Conservation (phyloP, 306 rosid species). For the Fragaria ananassa region DNA sequence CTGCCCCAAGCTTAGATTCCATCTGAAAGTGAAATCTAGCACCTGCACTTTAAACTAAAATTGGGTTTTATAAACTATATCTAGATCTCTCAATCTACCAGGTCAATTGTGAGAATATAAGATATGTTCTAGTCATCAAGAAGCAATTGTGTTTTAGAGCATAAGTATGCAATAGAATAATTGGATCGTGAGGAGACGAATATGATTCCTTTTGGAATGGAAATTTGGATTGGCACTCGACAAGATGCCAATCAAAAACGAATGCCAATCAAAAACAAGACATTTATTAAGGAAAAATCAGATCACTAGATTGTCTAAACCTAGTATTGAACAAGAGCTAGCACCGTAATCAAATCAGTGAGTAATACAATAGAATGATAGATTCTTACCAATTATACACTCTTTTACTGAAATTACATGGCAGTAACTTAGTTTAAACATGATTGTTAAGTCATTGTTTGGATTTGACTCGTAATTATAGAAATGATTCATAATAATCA, state of each 20-base stretch:
- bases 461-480: too few relatives aligned
- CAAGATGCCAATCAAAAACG: slow-evolving; percentile 1
- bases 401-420: too few relatives aligned
- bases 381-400: not conserved
- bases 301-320: not conserved
- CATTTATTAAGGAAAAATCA: slow-evolving; percentile 2
- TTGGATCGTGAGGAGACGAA: slow-evolving; percentile 17
- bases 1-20: not conserved
- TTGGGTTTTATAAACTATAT: not conserved
- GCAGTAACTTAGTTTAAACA: too few relatives aligned
- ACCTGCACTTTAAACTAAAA: not conserved
- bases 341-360: not conserved
- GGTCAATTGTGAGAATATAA: not conserved
- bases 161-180: slow-evolving; percentile 15
- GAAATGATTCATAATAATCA: too few relatives aligned
- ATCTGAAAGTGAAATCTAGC: slow-evolving; percentile 1
- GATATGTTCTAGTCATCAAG: not conserved
- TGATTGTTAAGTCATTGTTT: too few relatives aligned
- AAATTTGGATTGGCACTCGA: slow-evolving; percentile 25
- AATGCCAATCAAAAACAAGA: slow-evolving; percentile 10
- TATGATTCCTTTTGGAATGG: slow-evolving; percentile 41
- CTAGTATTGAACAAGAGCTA: not conserved
- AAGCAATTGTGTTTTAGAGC: slow-evolving; percentile 19
- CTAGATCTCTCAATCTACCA: not conserved
- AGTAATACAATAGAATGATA: not conserved